phyloP scores from a whole-genome alignment of 2,329 filamentous ascomycete species.

The Xylariales sp. region DNA sequence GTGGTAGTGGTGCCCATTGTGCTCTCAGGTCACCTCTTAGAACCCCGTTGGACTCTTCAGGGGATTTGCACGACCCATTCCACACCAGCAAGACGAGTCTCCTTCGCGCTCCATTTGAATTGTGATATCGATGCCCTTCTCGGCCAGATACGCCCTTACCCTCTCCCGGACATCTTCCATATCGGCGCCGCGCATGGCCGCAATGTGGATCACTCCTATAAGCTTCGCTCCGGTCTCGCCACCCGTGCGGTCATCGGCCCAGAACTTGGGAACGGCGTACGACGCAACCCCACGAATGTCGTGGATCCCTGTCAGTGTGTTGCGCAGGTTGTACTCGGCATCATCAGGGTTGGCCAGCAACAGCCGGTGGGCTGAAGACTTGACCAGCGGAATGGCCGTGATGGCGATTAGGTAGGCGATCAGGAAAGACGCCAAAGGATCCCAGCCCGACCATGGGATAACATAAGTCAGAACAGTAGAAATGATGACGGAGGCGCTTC shows the following conservation, averaged over 20 bases:
- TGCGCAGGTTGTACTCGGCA: conserved; percentile 82
- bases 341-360: conserved; percentile 81
- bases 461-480: conserved; percentile 85
- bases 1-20: too few relatives aligned
- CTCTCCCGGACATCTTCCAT: conserved; percentile 79
- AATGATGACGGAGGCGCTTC: conserved; percentile 89
- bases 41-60: too few relatives aligned
- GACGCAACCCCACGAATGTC: conserved; percentile 79
- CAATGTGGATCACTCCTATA: conserved; percentile 81
- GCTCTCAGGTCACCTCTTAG: too few relatives aligned
- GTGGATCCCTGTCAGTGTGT: conserved; percentile 77
- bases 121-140: conserved; percentile 73
- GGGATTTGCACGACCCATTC: conserved; percentile 30
- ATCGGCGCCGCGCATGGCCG: conserved; percentile 67
- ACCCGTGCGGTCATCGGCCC: conserved; percentile 69
- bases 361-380: conserved; percentile 75
- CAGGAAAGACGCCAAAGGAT: conserved; percentile 87
- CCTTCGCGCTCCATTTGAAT: conserved; percentile 86
- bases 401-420: conserved; percentile 91
- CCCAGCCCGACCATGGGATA: conserved; percentile 89
- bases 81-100: conserved; percentile 62
- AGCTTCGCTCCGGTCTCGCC: conserved; percentile 48
- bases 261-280: conserved; percentile 86
- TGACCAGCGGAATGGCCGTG: conserved; percentile 86
- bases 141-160: conserved; percentile 66